Evolutionary conservation across 306 rosid species (phyloP), one percentile per base, ranked within the genome.

Genomic region (Senna siamea): DNA sequence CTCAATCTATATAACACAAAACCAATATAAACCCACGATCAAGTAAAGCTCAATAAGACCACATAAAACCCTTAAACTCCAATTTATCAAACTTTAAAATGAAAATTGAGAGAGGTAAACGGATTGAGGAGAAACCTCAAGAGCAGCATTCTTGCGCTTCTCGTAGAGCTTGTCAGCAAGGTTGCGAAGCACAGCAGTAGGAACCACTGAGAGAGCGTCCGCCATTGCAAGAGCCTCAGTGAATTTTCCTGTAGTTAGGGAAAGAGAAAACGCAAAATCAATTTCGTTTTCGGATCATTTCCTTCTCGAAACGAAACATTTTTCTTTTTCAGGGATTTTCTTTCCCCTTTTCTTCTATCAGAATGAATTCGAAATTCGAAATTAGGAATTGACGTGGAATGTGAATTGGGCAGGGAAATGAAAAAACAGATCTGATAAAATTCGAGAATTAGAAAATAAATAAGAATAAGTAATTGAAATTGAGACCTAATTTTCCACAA

Each of bases 141-240:
- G 88, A 48, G 99, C 99, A 59, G 99, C 99, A 87, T 92, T 95
- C 79, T 95, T 95, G 76, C 99, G 98, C 85, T 90, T 95, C 91
- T 95, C 99, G 35, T 95, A 95, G 66, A 92, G 93, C 82, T 95
- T 92, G 83, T 95, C 99, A 66, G 99, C 78, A 53, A 95, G 96
- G 80, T 95, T 95, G 32, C 99, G 99, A 44, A 92, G 89, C 69
- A 90, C 93, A 10, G 85, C 83, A 30, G 97, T 75, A 40, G 98
- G 90, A 83, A 92, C 50, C 77, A 80, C 85, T 65, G 87, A 62
- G 15, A 82, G 78, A 76, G 83, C 95, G 74, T 92, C 99, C 43
- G 88, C 90, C 99, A 95, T 94, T 72, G 66, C 73, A 69, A 80
- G 72, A 53, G 28, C 81, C 68, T 57, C 47, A 71, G 75, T 58